Evolutionary conservation across 768 basidiomycete genomes (phyloP), one percentile per base, ranked within the genome.

Genomic region (Macrocybe gigantea): DNA sequence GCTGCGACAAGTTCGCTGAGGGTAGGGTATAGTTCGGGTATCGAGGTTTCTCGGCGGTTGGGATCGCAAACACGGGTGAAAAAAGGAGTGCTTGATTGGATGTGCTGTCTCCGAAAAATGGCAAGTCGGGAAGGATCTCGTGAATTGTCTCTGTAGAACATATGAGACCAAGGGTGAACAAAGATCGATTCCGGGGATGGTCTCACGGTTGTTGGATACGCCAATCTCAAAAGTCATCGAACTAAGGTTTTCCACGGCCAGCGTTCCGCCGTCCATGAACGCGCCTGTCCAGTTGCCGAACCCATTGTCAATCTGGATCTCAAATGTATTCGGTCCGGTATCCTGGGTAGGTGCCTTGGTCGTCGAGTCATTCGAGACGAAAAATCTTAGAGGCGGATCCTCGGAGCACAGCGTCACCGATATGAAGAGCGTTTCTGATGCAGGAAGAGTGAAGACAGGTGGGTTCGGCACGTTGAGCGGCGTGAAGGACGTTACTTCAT

Each of bases 11-110:
- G 53, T 82, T 80, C 0, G 82, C 80, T 0, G 68, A 58, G 2
- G 83, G 81, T 1, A 92, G 74, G 1, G 83, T 83, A 59, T 88
- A 92, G 56, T 90, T 90, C 8, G 89, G 89, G 57, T 75, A 92
- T 22, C 63, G 65, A 1, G 85, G 80, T 36, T 62, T 53, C 5
- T 55, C 45, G 1, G 53, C 29, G 1, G 57, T 50, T 8, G 68
- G 50, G 0, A 66, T 47, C 6, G 65, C 54, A 50, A 81, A 81
- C 0, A 76, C 63, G 6, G 78, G 76, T 0, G 89, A 91, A 62
- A 87, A 88, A 8, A 91, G 56, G 30, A 92, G 62, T 0, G 79
- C 86, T 59, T 87, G 80, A 44, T 81, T 86, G 5, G 81, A 66
- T 1, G 88, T 87, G 1, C 85, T 81, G 60, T 92, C 89, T 2